phyloP scores from a whole-genome alignment of 148 eudicot genomes.

The Beta vulgaris region DNA sequence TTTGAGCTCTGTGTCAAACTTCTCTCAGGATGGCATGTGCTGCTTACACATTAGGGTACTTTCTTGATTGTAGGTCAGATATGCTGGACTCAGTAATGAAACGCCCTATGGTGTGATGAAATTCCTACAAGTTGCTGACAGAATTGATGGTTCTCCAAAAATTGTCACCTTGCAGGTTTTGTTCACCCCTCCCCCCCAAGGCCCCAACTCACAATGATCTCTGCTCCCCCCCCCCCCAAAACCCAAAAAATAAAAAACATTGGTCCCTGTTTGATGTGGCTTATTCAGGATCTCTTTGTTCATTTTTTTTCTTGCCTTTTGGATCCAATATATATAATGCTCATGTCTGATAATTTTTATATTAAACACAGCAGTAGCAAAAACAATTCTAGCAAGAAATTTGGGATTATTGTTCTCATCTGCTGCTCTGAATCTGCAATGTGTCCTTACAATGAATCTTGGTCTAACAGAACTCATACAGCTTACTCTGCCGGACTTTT shows the following conservation, averaged over 20 bases:
- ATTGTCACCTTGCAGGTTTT: slow-evolving; percentile 77
- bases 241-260: too few species aligned
- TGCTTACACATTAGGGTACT: background rate
- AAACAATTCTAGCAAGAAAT: background rate
- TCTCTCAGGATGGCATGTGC: background rate
- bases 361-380: too few species aligned
- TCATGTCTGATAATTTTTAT: too few species aligned
- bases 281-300: background rate
- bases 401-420: background rate
- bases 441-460: slow-evolving; percentile 6
- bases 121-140: slow-evolving; percentile 55
- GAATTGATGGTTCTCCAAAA: slow-evolving; percentile 32
- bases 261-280: background rate
- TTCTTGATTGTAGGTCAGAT: slow-evolving; percentile 65
- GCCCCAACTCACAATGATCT: too few species aligned
- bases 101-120: slow-evolving; percentile 89
- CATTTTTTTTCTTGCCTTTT: background rate
- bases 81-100: slow-evolving; percentile 78
- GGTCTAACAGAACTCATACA: slow-evolving; percentile 55
- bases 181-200: slow-evolving; percentile 1
- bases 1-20: background rate
- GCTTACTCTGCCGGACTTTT: slow-evolving; percentile 74
- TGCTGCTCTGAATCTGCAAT: background rate
- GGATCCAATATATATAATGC: background rate
- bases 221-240: too few species aligned